Evolutionary conservation across 2,329 filamentous ascomycete genomes (phyloP).

Genomic region (Colletotrichum sp.): DNA sequence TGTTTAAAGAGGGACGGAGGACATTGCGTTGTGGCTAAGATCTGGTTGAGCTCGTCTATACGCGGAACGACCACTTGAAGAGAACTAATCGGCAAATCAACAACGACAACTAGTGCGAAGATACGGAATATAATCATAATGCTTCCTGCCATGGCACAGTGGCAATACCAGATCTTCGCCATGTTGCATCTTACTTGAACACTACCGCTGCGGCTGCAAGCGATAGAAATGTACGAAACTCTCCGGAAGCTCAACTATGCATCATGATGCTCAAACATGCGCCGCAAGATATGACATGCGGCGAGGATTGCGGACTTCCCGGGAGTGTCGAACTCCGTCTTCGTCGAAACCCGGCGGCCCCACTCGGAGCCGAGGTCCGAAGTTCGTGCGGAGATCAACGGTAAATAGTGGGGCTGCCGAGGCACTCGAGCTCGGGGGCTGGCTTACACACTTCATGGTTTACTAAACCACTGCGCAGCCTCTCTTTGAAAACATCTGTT

Average conservation of each 20-base stretch:
- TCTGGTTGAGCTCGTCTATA: neutral
- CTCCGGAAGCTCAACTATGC: no score
- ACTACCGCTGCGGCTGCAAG: neutral
- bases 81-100: neutral
- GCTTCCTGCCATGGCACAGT: fast-evolving
- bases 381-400: neutral
- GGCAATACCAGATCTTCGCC: neutral
- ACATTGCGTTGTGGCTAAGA: neutral
- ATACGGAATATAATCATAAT: neutral
- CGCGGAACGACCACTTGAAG: neutral
- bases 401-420: neutral
- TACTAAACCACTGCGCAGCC: neutral
- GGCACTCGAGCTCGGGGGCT: neutral
- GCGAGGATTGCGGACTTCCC: neutral
- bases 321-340: neutral
- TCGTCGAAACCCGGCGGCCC: neutral
- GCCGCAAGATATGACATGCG: neutral
- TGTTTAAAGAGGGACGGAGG: neutral
- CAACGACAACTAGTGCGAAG: neutral
- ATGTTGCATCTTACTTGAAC: neutral
- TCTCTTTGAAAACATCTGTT: no score
- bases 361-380: neutral
- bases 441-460: neutral
- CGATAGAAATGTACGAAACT: fast-evolving
- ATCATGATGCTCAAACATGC: no score